These are phyloP conservation scores for Coniferiporia sulphurascens DNA, from an alignment of 1,284 basidiomycete species.

Conservation along the genomic window DNA sequence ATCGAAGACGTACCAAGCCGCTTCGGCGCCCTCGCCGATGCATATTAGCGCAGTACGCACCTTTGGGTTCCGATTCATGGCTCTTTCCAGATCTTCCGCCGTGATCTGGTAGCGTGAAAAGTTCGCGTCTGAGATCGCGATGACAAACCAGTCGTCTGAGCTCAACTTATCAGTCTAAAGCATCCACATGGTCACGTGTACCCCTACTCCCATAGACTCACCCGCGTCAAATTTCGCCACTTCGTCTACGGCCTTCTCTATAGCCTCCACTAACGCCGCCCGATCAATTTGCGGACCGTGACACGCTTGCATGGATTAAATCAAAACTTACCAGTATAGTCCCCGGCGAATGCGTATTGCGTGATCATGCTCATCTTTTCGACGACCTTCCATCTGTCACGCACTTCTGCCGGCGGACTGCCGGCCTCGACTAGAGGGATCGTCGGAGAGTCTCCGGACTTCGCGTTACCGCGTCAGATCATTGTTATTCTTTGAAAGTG, in stretches of 20 bases:
- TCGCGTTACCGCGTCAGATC: neutral
- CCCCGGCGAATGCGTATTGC: conserved; percentile 63
- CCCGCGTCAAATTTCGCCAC: conserved; percentile 60
- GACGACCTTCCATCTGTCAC: conserved; percentile 57
- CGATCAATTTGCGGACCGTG: neutral
- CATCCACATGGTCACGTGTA: neutral
- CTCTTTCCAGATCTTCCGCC: conserved; percentile 49
- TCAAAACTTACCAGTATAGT: conserved; percentile 48
- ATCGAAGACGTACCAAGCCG: conserved; percentile 42
- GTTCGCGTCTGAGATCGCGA: conserved; percentile 65
- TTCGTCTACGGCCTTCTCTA: conserved; percentile 53
- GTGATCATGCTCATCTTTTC: conserved; percentile 66
- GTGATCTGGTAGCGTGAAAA: conserved; percentile 59
- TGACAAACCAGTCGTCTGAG: conserved; percentile 66
- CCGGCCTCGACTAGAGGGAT: conserved; percentile 47
- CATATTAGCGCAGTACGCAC: conserved; percentile 63
- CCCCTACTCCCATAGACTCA: conserved; percentile 22
- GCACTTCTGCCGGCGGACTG: conserved; percentile 44
- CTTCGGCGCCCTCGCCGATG: conserved; percentile 65
- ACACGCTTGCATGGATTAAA: neutral
- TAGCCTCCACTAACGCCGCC: conserved; percentile 48
- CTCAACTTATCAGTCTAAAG: neutral
- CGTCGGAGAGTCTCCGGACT: conserved; percentile 61
- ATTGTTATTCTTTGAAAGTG: neutral
- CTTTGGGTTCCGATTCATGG: conserved; percentile 57